Evolutionary conservation across 768 basidiomycete genomes (phyloP), one percentile per base, ranked within the genome.

Genomic region (Cubamyces sp.): DNA sequence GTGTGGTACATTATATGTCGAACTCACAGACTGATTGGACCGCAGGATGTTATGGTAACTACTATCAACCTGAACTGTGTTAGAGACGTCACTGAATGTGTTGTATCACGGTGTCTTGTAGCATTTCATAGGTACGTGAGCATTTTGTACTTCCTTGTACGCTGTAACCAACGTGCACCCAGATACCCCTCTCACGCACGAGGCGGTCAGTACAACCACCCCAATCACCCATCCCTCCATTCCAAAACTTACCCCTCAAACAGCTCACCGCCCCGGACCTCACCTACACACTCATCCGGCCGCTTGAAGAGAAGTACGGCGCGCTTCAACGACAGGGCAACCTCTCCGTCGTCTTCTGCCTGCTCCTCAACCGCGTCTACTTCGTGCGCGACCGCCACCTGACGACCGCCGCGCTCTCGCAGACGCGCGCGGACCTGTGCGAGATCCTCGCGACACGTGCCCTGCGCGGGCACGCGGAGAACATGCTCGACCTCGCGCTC

Each of bases 281-380:
- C 39, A 94, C 91, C 1, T 97, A 97, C 72, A 90, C 92, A 1
- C 87, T 98, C 64, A 81, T 96, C 57, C 89, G 87, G 40, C 96
- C 96, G 0, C 81, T 98, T 34, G 84, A 88, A 49, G 91, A 95
- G 61, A 96, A 95, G 76, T 97, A 97, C 74, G 77, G 83, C 30
- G 79, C 81, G 11, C 76, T 94, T 51, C 90, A 92, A 70, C 81
- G 79, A 26, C 71, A 79, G 47, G 88, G 90, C 25, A 98, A 97
- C 76, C 85, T 88, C 71, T 87, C 94, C 5, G 78, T 93, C 61
- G 88, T 92, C 5, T 97, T 97, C 71, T 94, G 93, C 68, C 83
- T 94, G 61, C 86, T 97, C 3, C 77, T 97, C 56, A 96, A 94
- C 74, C 86, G 92, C 39, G 84, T 94, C 3, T 86, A 94, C 73